phyloP scores from a whole-genome alignment of 2,329 filamentous ascomycete genomes.

The Arthroderma uncinatum region DNA sequence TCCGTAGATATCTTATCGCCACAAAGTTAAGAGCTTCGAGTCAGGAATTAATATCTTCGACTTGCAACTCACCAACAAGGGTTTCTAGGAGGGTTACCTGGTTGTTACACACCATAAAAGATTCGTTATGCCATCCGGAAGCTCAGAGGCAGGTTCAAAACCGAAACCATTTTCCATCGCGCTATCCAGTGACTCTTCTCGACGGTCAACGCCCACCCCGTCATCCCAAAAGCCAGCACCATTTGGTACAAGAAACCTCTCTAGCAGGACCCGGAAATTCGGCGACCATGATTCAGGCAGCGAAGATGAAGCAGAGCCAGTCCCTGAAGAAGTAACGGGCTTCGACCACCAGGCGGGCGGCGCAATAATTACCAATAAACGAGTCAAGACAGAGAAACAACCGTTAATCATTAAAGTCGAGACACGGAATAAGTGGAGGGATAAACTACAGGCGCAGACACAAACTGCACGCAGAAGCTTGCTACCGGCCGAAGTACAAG shows the following conservation, averaged over 20 bases:
- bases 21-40: too few species aligned
- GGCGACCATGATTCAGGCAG: conserved; percentile 50
- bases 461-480: conserved; percentile 43
- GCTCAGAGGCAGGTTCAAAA: conserved; percentile 19
- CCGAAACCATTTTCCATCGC: conserved; percentile 34
- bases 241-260: conserved; percentile 15
- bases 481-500: conserved; percentile 47
- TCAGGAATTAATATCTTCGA: neutral
- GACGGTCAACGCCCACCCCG: neutral
- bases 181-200: conserved; percentile 21
- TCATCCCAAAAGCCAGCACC: conserved; percentile 7
- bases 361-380: conserved; percentile 31
- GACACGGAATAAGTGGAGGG: conserved; percentile 66
- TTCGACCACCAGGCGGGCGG: conserved; percentile 40
- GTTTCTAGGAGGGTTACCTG: neutral
- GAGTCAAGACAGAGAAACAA: conserved; percentile 37
- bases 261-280: conserved; percentile 24
- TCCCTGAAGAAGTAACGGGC: conserved; percentile 41
- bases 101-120: neutral
- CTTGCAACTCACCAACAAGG: neutral
- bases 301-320: conserved; percentile 28
- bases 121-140: neutral
- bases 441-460: conserved; percentile 39
- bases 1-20: too few species aligned
- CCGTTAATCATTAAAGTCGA: conserved; percentile 70